These are phyloP conservation scores for Ustilago cynodontis DNA, from an alignment of 1,284 basidiomycete genomes.

Conservation along the genomic window DNA sequence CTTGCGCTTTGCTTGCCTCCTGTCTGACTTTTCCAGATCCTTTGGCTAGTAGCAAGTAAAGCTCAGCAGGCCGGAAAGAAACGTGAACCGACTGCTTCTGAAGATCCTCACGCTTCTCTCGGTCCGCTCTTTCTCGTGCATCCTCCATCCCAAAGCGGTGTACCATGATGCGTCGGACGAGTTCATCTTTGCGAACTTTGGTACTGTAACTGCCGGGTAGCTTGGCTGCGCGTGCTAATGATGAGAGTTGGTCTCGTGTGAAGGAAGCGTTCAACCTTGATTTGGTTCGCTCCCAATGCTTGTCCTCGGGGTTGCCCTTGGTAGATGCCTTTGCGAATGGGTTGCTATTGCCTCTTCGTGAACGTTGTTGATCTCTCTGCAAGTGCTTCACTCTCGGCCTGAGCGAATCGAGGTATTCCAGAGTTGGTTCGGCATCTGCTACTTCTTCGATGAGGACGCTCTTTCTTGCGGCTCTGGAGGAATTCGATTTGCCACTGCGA, in stretches of 20 bases:
- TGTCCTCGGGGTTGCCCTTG: slow-evolving; percentile 26
- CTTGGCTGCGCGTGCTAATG: slow-evolving; percentile 32
- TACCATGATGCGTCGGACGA: slow-evolving; percentile 45
- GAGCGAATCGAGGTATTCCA: slow-evolving; percentile 51
- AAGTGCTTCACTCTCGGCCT: slow-evolving; percentile 14
- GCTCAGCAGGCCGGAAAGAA: slow-evolving; percentile 35
- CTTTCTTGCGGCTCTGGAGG: neutral
- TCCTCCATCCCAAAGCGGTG: slow-evolving; percentile 51
- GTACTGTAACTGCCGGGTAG: slow-evolving; percentile 31
- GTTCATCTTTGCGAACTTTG: slow-evolving; percentile 30
- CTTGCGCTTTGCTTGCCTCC: slow-evolving; percentile 30
- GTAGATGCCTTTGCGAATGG: slow-evolving; percentile 27
- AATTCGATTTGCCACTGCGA: neutral
- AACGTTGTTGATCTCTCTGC: slow-evolving; percentile 2
- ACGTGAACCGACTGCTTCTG: slow-evolving; percentile 29
- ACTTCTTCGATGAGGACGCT: slow-evolving; percentile 31
- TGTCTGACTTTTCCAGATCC: slow-evolving; percentile 33
- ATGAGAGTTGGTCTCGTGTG: slow-evolving; percentile 40
- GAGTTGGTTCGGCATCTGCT: slow-evolving; percentile 32
- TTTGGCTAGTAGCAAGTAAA: slow-evolving; percentile 38
- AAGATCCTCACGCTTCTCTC: slow-evolving; percentile 30
- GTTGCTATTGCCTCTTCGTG: slow-evolving; percentile 9
- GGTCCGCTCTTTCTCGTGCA: slow-evolving; percentile 27
- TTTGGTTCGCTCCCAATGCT: slow-evolving; percentile 42
- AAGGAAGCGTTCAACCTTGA: slow-evolving; percentile 40